Percentiles rank a stretch among this genome's conserved stretches.
phyloP scores from a whole-genome alignment of 1,284 basidiomycete species.

The Takashimella koratensis region DNA sequence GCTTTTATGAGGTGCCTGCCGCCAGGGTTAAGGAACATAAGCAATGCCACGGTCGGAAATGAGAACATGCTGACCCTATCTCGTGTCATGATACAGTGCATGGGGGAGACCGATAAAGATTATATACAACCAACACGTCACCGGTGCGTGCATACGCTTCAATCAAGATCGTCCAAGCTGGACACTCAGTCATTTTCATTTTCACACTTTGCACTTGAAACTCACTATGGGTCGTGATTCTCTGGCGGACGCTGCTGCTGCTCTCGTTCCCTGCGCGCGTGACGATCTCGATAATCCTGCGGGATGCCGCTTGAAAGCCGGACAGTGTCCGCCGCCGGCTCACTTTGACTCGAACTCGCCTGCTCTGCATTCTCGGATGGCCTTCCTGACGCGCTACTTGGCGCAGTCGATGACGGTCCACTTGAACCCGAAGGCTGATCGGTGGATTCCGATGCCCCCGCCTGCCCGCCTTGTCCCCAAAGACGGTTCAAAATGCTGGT shows the following conservation, averaged over 20 bases:
- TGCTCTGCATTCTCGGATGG: neutral
- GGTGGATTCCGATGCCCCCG: slow-evolving; percentile 1
- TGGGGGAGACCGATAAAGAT: too few species aligned
- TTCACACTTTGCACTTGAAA: too few species aligned
- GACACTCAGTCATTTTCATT: neutral
- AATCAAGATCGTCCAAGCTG: slow-evolving; percentile 20
- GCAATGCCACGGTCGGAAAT: too few species aligned
- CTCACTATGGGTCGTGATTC: slow-evolving; percentile 3
- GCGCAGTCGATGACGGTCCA: neutral
- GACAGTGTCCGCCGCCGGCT: slow-evolving; percentile 1
- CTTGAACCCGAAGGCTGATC: neutral
- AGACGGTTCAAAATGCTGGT: slow-evolving; percentile 34
- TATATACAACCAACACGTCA: too few species aligned
- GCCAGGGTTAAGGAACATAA: too few species aligned
- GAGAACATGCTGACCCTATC: too few species aligned
- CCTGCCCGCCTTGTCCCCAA: slow-evolving; percentile 39
- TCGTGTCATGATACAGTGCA: too few species aligned
- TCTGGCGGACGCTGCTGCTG: slow-evolving; percentile 9
- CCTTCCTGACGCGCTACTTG: neutral
- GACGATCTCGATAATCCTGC: slow-evolving; percentile 33
- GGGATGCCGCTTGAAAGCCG: slow-evolving; percentile 30
- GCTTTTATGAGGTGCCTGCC: too few species aligned
- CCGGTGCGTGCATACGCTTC: too few species aligned
- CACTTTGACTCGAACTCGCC: neutral
- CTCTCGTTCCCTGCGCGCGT: slow-evolving; percentile 30